phyloP scores from a whole-genome alignment of 1,284 basidiomycete species.

The Fistulina hepatica region DNA sequence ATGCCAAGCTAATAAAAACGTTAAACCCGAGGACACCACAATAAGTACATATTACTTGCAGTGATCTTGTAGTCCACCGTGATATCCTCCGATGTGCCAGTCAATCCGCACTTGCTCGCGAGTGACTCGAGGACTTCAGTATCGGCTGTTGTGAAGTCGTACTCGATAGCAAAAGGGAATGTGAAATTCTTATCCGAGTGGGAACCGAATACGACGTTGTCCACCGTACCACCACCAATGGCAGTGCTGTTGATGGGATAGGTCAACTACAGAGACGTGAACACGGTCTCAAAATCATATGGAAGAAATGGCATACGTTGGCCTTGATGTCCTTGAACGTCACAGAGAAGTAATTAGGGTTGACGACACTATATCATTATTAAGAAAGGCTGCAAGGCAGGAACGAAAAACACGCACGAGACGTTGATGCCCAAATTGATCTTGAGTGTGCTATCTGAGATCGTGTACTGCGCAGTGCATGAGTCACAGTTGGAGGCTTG shows the following conservation, averaged over 20 bases:
- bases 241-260: constrained; percentile 65
- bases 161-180: constrained; percentile 74
- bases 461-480: constrained; percentile 25
- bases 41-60: constrained; percentile 23
- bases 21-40: background rate
- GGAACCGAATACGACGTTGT: constrained; percentile 54
- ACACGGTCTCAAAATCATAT: constrained; percentile 1
- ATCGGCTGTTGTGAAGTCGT: constrained; percentile 55
- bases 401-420: constrained; percentile 33
- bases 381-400: background rate
- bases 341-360: constrained; percentile 81
- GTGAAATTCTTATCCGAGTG: constrained; percentile 63
- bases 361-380: constrained; percentile 47
- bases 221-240: constrained; percentile 57
- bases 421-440: constrained; percentile 63
- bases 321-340: constrained; percentile 62
- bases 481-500: constrained; percentile 17
- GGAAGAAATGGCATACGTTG: constrained; percentile 28
- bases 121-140: constrained; percentile 54
- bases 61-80: constrained; percentile 62
- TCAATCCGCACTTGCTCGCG: constrained; percentile 55
- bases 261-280: constrained; percentile 35
- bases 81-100: constrained; percentile 39
- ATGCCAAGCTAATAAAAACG: constrained; percentile 41
- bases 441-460: constrained; percentile 38